These are phyloP conservation scores for Testicularia cyperi DNA, from an alignment of 1,284 basidiomycete genomes.

Conservation along the genomic window DNA sequence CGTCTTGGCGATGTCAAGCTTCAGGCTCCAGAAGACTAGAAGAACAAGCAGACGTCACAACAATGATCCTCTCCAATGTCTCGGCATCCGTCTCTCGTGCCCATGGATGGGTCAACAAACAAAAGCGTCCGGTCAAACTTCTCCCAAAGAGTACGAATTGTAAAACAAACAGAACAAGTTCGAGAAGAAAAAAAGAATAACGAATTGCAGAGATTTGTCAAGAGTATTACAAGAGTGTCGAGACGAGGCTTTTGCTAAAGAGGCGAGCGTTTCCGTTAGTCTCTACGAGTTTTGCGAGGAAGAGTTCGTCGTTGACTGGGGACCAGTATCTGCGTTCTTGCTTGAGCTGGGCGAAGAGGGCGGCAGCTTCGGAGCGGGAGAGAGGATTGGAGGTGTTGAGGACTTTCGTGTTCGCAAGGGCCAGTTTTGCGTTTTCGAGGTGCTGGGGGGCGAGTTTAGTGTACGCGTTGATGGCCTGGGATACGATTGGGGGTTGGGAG, in stretches of 20 bases:
- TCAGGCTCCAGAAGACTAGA: too few species aligned
- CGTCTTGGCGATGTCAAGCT: too few species aligned
- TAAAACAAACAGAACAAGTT: too few species aligned
- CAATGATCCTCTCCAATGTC: too few species aligned
- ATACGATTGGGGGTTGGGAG: conserved; percentile 1
- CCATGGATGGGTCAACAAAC: too few species aligned
- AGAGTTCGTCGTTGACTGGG: conserved; percentile 49
- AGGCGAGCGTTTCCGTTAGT: conserved; percentile 42
- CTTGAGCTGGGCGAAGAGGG: conserved; percentile 37
- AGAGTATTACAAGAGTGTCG: conserved; percentile 21
- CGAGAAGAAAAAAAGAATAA: too few species aligned
- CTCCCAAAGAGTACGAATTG: too few species aligned
- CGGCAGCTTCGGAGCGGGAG: conserved; percentile 30
- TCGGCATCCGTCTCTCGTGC: too few species aligned
- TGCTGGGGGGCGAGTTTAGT: conserved; percentile 36
- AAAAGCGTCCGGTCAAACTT: too few species aligned
- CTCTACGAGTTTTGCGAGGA: conserved; percentile 52
- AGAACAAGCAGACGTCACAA: too few species aligned
- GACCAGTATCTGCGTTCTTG: conserved; percentile 39
- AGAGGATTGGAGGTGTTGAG: conserved; percentile 25
- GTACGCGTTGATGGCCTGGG: conserved; percentile 44
- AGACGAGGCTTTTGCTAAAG: conserved; percentile 42
- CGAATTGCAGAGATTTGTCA: too few species aligned
- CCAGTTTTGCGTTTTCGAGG: conserved; percentile 27
- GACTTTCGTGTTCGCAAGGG: conserved; percentile 12